A percentile compares a stretch with the other conserved stretches of the same genome.
phyloP scores from a whole-genome alignment of 148 eudicot species.

The Spergularia marina region DNA sequence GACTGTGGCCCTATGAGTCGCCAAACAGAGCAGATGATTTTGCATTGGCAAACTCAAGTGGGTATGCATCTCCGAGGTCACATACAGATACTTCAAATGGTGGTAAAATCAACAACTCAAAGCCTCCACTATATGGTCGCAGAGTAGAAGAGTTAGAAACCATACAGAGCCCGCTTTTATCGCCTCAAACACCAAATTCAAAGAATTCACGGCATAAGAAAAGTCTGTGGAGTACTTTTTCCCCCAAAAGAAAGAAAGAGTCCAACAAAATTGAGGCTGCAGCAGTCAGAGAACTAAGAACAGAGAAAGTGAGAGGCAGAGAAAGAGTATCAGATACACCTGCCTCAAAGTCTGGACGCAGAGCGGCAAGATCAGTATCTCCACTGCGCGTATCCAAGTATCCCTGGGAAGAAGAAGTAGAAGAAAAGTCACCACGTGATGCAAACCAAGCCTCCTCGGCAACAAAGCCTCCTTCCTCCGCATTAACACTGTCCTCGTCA shows the following conservation, averaged over 20 bases:
- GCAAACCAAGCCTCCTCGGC: constrained; percentile 16
- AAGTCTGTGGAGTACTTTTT: constrained; percentile 28
- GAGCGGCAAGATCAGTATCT: constrained; percentile 54
- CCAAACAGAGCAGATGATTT: constrained; percentile 1
- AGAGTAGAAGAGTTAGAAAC: neutral
- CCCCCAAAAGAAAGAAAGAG: constrained; percentile 28
- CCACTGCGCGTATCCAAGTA: constrained; percentile 45
- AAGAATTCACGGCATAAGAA: constrained; percentile 33
- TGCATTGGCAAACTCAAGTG: constrained; percentile 1
- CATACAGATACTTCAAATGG: neutral
- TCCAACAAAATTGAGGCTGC: neutral
- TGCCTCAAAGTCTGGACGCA: constrained; percentile 24
- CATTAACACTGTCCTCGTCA: constrained; percentile 9
- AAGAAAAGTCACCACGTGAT: constrained; percentile 2
- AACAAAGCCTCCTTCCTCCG: constrained; percentile 7
- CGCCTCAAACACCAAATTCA: constrained; percentile 14
- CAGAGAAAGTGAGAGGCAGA: constrained; percentile 24
- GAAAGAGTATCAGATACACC: constrained; percentile 10
- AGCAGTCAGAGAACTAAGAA: constrained; percentile 26
- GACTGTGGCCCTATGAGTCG: neutral
- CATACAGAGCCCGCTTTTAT: constrained; percentile 17
- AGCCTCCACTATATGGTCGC: neutral
- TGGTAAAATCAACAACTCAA: no score
- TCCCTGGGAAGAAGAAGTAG: constrained; percentile 57
- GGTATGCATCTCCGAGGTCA: no score